A percentile compares a stretch with the other conserved stretches of the same genome.
phyloP scores from a whole-genome alignment of 176 grass and related monocot genomes.

The Microstegium vimineum region DNA sequence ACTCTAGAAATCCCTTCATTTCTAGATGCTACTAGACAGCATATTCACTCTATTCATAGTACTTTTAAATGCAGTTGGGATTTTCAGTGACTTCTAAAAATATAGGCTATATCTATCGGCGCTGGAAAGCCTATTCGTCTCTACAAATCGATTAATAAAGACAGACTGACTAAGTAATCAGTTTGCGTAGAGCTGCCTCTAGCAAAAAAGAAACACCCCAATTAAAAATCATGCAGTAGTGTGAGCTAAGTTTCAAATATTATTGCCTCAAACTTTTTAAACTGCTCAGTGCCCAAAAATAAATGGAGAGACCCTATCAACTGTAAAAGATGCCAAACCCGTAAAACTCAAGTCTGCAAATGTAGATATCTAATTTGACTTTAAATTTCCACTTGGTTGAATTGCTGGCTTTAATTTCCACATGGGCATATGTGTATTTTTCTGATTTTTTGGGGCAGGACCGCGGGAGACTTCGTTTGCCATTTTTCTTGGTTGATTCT shows the following conservation, averaged over 20 bases:
- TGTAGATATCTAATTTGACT: background rate
- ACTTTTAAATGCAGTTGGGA: too few species aligned
- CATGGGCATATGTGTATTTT: background rate
- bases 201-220: too few species aligned
- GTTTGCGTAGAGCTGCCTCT: too few species aligned
- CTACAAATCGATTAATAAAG: too few species aligned
- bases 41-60: too few species aligned
- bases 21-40: too few species aligned
- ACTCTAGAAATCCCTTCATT: too few species aligned
- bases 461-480: background rate
- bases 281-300: background rate
- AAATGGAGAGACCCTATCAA: background rate
- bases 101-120: too few species aligned
- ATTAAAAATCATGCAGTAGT: too few species aligned
- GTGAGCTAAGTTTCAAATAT: background rate
- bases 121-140: too few species aligned
- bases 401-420: background rate
- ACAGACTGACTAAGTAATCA: too few species aligned
- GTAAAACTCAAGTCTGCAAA: background rate
- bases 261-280: background rate
- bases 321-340: background rate
- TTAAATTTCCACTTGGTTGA: background rate
- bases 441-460: background rate
- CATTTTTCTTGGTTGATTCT: background rate
- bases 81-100: too few species aligned